phyloP scores from a whole-genome alignment of 352 stramenopile genomes.

The Phytophthora idaei region DNA sequence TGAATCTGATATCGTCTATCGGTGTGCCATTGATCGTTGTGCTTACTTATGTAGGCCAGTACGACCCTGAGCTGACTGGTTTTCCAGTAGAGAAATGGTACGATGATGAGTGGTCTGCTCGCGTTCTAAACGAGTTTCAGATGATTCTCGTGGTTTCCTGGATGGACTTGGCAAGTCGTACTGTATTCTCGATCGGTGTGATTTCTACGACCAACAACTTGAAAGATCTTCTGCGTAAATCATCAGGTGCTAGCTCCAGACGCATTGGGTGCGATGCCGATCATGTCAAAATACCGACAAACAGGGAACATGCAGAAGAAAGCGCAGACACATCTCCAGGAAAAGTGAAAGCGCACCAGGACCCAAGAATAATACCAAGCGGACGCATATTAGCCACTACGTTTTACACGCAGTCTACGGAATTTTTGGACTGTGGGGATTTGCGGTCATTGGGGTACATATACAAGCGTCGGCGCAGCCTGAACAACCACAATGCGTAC shows the following conservation, averaged over 20 bases:
- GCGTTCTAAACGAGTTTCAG: slow-evolving; percentile 36
- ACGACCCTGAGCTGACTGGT: slow-evolving; percentile 18
- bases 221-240: slow-evolving; percentile 25
- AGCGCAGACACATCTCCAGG: not conserved
- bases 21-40: slow-evolving; percentile 26
- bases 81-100: slow-evolving; percentile 29
- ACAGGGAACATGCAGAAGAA: not conserved
- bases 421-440: slow-evolving; percentile 25
- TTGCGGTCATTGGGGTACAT: slow-evolving; percentile 26
- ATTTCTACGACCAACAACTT: slow-evolving; percentile 25
- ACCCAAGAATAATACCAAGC: not conserved
- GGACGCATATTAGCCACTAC: not conserved
- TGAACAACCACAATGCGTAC: slow-evolving; percentile 18
- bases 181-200: slow-evolving; percentile 31
- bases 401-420: slow-evolving; percentile 9
- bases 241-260: not conserved
- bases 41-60: slow-evolving; percentile 22
- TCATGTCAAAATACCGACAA: not conserved
- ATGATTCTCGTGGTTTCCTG: slow-evolving; percentile 36
- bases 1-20: slow-evolving; percentile 32
- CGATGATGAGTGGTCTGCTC: slow-evolving; percentile 31
- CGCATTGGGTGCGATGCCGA: slow-evolving; percentile 20
- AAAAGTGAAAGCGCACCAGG: not conserved
- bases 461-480: slow-evolving; percentile 26
- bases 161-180: slow-evolving; percentile 27